phyloP scores from a whole-genome alignment of 2,329 filamentous ascomycete species.

The Neoascochyta sp. region DNA sequence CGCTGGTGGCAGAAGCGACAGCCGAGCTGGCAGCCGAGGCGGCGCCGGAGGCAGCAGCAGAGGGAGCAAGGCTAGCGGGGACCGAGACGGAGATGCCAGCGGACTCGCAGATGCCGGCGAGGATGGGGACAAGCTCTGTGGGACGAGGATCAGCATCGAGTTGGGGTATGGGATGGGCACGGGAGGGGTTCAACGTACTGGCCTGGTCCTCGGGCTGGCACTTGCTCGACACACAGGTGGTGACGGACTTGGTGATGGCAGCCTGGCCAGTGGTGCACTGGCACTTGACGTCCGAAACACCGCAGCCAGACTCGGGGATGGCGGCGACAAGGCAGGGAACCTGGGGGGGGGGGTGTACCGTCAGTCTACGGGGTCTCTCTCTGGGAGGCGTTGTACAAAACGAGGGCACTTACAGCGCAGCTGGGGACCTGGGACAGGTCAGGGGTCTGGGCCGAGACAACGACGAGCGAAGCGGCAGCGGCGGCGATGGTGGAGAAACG shows the following conservation, averaged over 20 bases:
- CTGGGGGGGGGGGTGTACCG: conserved; percentile 24
- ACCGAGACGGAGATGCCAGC: conserved; percentile 25
- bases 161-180: neutral
- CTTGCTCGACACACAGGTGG: conserved; percentile 36
- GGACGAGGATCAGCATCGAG: neutral
- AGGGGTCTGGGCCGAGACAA: conserved; percentile 28
- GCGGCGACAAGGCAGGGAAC: conserved; percentile 48
- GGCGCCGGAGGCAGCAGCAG: conserved; percentile 7
- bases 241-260: conserved; percentile 40
- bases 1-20: conserved; percentile 2
- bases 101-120: conserved; percentile 25
- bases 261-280: conserved; percentile 48
- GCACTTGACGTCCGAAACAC: conserved; percentile 47
- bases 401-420: conserved; percentile 36
- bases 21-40: no score
- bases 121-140: conserved; percentile 21
- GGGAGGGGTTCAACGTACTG: conserved; percentile 34
- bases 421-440: conserved; percentile 17
- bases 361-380: no score
- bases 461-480: conserved; percentile 23
- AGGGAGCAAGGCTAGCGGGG: conserved; percentile 13
- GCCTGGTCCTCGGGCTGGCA: conserved; percentile 40
- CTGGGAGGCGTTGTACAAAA: neutral
- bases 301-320: conserved; percentile 48
- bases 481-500: conserved; percentile 29